phyloP scores from a whole-genome alignment of 768 basidiomycete species.

The Amanita molliuscula region DNA sequence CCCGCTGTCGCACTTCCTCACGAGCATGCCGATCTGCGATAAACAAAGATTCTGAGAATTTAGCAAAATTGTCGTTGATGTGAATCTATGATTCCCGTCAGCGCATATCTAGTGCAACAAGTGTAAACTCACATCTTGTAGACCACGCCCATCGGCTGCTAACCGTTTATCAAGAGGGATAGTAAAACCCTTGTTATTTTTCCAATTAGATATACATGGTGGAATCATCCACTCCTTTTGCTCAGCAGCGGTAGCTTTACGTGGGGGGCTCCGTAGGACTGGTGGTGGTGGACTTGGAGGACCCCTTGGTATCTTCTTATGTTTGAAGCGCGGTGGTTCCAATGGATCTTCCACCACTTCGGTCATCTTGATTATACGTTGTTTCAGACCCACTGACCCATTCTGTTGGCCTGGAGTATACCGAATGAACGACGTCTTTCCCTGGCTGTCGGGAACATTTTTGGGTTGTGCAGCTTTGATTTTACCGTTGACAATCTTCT shows the following conservation, averaged over 20 bases:
- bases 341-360: constrained; percentile 96
- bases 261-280: constrained; percentile 87
- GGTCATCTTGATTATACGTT: constrained; percentile 98
- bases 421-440: constrained; percentile 83
- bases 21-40: constrained; percentile 95
- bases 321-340: constrained; percentile 95
- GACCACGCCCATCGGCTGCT: constrained; percentile 94
- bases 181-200: constrained; percentile 99
- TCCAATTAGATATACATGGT: constrained; percentile 99
- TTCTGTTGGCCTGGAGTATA: constrained; percentile 93
- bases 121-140: constrained; percentile 76
- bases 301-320: constrained; percentile 97
- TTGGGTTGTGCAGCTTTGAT: constrained; percentile 99
- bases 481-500: constrained; percentile 88
- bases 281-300: constrained; percentile 96
- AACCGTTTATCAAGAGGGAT: constrained; percentile 97
- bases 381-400: constrained; percentile 61
- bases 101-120: neutral
- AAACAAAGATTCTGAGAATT: constrained; percentile 94
- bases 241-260: constrained; percentile 92
- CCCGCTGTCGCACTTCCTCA: constrained; percentile 93
- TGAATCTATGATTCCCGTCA: constrained; percentile 52
- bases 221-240: constrained; percentile 99
- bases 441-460: constrained; percentile 78
- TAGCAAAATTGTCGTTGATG: constrained; percentile 99